Evolutionary conservation across 345 rosid species (phyloP).

Genomic region (Populus simonii): DNA sequence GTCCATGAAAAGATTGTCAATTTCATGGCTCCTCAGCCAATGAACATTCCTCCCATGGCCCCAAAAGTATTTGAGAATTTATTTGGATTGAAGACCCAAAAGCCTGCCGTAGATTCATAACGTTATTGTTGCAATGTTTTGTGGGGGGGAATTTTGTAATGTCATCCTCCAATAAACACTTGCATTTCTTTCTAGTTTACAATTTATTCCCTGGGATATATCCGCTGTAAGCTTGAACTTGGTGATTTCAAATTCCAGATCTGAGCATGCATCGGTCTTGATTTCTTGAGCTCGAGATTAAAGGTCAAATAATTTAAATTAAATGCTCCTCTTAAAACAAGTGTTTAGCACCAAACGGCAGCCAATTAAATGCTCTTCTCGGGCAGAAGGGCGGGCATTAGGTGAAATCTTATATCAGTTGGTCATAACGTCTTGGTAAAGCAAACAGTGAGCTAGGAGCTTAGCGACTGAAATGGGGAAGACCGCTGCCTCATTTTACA

Average conservation of each 20-base stretch:
- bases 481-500: neutral
- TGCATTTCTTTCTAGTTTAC: neutral
- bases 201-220: no score
- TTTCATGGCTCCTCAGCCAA: constrained; percentile 76
- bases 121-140: neutral
- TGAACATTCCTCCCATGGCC: constrained; percentile 61
- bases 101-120: neutral
- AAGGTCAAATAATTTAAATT: neutral
- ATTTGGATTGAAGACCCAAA: constrained; percentile 61
- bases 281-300: neutral
- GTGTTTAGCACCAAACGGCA: no score
- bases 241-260: no score
- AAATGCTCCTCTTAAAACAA: no score
- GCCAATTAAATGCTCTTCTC: no score
- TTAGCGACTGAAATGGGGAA: neutral
- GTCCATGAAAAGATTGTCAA: constrained; percentile 79
- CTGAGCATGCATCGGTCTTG: no score
- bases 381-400: no score
- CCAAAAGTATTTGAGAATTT: constrained; percentile 70
- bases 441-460: neutral
- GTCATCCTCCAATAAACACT: neutral
- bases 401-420: neutral
- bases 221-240: no score
- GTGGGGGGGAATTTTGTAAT: neutral
- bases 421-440: neutral